Evolutionary conservation across 306 rosid species (phyloP).

Genomic region (Biancaea sappan): DNA sequence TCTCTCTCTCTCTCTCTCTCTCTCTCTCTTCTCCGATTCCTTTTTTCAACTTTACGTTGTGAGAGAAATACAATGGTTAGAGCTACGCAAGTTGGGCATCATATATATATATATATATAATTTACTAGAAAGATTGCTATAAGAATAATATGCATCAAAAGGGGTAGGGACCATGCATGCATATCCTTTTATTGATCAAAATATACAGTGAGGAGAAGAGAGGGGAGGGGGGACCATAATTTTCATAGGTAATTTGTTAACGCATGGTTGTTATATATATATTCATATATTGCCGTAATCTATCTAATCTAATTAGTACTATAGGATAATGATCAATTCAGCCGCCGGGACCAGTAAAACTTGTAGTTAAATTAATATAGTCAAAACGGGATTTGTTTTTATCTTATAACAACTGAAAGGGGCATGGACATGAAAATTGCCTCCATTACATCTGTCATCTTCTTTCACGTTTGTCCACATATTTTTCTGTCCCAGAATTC

Average conservation of each 20-base stretch:
- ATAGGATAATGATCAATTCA: no score
- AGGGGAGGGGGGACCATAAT: not conserved
- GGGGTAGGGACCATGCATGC: not conserved
- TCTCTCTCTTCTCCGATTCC: not conserved
- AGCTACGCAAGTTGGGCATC: slow-evolving; percentile 30
- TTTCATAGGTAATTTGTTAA: not conserved
- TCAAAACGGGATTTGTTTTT: no score
- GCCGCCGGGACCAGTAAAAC: no score
- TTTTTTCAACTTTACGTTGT: not conserved
- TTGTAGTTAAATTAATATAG: no score
- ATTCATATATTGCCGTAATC: no score
- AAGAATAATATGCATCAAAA: not conserved
- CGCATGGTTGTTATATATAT: not conserved
- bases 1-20: not conserved
- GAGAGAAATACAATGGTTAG: slow-evolving; percentile 1
- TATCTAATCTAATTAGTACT: no score
- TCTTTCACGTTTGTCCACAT: no score
- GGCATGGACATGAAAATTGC: no score
- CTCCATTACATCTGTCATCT: no score
- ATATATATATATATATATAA: no score
- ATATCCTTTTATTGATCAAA: not conserved
- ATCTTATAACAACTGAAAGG: no score
- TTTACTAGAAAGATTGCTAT: not conserved
- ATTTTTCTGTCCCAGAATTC: no score
- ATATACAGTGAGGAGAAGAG: not conserved